Percentiles rank a stretch among this genome's conserved stretches.
phyloP scores from a whole-genome alignment of 306 rosid species.

The Begonia peltatifolia region DNA sequence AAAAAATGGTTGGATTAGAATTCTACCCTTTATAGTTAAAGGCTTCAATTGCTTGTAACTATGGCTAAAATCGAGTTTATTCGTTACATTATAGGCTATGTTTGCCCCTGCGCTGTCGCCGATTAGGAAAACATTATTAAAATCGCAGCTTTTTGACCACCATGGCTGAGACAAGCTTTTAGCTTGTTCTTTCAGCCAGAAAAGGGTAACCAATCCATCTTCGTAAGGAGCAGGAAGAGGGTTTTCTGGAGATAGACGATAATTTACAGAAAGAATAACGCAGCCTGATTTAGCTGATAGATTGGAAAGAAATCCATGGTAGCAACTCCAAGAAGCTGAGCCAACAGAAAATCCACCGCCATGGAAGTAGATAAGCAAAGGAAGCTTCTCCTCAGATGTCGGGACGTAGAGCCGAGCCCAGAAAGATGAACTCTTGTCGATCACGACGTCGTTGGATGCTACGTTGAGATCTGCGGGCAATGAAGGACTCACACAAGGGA shows the following conservation, averaged over 20 bases:
- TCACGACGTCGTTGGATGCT: slow-evolving; percentile 37
- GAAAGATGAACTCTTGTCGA: slow-evolving; percentile 33
- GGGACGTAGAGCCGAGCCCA: slow-evolving; percentile 83
- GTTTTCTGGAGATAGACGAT: slow-evolving; percentile 75
- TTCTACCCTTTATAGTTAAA: slow-evolving; percentile 29
- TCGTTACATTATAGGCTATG: slow-evolving; percentile 48
- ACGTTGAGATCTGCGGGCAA: slow-evolving; percentile 28
- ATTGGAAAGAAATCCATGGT: slow-evolving; percentile 56
- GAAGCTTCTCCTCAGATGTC: slow-evolving; percentile 25
- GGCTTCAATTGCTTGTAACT: slow-evolving; percentile 16
- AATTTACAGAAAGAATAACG: slow-evolving; percentile 58
- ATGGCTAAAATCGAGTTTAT: slow-evolving; percentile 12
- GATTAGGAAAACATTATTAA: slow-evolving; percentile 36
- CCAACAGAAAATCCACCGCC: slow-evolving; percentile 93
- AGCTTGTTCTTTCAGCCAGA: slow-evolving; percentile 50
- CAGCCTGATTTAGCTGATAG: slow-evolving; percentile 30
- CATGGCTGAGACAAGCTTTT: slow-evolving; percentile 15
- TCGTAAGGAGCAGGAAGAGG: slow-evolving; percentile 84
- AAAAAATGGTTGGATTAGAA: slow-evolving; percentile 66
- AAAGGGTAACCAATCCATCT: slow-evolving; percentile 48
- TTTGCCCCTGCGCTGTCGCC: slow-evolving; percentile 96
- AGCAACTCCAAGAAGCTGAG: slow-evolving; percentile 78
- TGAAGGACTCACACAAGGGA: slow-evolving; percentile 39
- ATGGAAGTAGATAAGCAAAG: slow-evolving; percentile 62
- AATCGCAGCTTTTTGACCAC: slow-evolving; percentile 48